Evolutionary conservation across 257 asterid species (phyloP).

Genomic region (Osmanthus fragrans): DNA sequence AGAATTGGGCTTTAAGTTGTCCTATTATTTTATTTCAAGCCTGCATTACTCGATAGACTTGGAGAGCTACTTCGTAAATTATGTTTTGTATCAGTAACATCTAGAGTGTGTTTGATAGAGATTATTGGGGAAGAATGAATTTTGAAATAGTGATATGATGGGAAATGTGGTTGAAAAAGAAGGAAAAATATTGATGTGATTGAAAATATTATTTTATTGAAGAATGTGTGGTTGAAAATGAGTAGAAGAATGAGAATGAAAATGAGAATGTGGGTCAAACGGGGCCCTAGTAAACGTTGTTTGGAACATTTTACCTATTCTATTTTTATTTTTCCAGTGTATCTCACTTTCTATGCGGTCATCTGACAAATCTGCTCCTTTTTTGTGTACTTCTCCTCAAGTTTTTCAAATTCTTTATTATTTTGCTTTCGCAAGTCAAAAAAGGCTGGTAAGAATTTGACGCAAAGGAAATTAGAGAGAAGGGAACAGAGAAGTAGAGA

Average conservation of each 20-base stretch:
- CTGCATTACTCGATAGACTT: neutral
- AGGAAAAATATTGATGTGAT: too few relatives aligned
- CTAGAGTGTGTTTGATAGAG: too few relatives aligned
- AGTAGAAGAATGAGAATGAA: too few relatives aligned
- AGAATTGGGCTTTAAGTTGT: neutral
- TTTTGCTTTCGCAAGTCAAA: neutral
- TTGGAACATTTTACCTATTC: neutral
- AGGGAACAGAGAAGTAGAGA: neutral
- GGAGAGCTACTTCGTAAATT: neutral
- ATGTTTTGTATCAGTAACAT: neutral
- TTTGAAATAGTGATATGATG: too few relatives aligned
- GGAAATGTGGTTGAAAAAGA: too few relatives aligned
- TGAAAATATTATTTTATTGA: too few relatives aligned
- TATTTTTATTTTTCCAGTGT: neutral
- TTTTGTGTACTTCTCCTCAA: neutral
- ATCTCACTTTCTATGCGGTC: neutral
- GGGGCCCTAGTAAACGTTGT: neutral
- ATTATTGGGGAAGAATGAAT: too few relatives aligned
- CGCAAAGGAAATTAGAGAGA: neutral
- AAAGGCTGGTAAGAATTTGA: neutral
- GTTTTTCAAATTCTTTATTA: neutral
- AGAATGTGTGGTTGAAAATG: too few relatives aligned
- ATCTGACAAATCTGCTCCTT: neutral
- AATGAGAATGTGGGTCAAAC: too few relatives aligned
- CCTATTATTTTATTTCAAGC: neutral